These are phyloP conservation scores for Aspergillus jensenii DNA, from an alignment of 2,329 filamentous ascomycete species.

Conservation along the genomic window DNA sequence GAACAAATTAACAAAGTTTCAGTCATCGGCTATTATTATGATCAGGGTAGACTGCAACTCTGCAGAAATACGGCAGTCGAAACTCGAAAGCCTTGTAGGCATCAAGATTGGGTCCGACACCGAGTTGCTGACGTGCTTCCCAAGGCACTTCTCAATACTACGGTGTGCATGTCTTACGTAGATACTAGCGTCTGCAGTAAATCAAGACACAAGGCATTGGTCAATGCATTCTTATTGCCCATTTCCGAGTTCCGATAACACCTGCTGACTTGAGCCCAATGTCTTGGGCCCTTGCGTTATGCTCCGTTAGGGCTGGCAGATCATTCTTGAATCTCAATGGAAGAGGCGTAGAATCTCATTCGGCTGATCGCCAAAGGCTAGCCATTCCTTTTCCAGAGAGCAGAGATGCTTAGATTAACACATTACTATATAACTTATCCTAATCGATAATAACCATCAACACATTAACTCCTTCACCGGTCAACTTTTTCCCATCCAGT, in stretches of 20 bases:
- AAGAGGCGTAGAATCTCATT: not conserved
- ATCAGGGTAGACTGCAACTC: not conserved
- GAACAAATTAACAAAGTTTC: constrained; percentile 1
- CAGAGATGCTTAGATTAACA: constrained; percentile 6
- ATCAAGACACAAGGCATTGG: not conserved
- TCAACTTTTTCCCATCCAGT: constrained; percentile 14
- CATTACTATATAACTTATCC: not conserved
- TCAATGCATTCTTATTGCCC: not conserved
- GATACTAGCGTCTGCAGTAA: not conserved
- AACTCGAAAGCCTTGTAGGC: too few relatives aligned
- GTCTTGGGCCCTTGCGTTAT: not conserved
- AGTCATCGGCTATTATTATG: not conserved
- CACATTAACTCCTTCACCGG: not conserved
- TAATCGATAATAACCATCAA: not conserved
- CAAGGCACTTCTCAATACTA: too few relatives aligned
- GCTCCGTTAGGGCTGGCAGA: not conserved
- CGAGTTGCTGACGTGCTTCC: too few relatives aligned
- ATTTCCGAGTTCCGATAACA: not conserved
- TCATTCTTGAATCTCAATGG: not conserved
- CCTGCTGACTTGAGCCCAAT: not conserved
- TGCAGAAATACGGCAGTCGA: too few relatives aligned
- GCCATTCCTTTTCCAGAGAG: constrained; percentile 7
- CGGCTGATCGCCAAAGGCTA: not conserved
- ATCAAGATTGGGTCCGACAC: too few relatives aligned
- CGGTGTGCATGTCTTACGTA: too few relatives aligned